phyloP scores from a whole-genome alignment of 441 rosid species.

The Gossypium trilobum region DNA sequence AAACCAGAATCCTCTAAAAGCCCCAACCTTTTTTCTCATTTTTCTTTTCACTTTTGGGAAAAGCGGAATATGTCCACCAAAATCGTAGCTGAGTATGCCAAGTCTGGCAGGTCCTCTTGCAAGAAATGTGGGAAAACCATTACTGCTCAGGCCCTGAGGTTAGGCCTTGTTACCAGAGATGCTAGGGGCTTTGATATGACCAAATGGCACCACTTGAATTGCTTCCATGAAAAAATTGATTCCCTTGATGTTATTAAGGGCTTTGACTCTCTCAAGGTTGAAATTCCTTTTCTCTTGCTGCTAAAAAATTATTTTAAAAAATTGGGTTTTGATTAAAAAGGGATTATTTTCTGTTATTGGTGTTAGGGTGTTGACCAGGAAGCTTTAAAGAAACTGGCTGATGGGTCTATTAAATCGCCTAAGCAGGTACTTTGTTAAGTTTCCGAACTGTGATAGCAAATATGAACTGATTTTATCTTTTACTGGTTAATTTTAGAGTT shows the following conservation, averaged over 20 bases:
- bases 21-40: not conserved
- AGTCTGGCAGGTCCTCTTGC: conserved; percentile 68
- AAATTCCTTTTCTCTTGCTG: not conserved
- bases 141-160: conserved; percentile 39
- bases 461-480: not conserved
- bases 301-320: not conserved
- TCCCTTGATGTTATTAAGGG: conserved; percentile 46
- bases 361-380: conserved; percentile 60
- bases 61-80: conserved; percentile 23
- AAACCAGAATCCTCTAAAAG: conserved; percentile 1
- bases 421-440: conserved; percentile 28
- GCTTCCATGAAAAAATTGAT: conserved; percentile 36
- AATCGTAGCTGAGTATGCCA: conserved; percentile 67
- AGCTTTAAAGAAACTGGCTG: conserved; percentile 49
- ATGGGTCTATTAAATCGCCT: conserved; percentile 19
- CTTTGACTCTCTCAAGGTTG: conserved; percentile 53
- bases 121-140: conserved; percentile 56
- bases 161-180: conserved; percentile 55
- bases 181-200: conserved; percentile 60
- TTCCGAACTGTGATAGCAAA: not conserved
- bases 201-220: conserved; percentile 66
- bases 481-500: not conserved
- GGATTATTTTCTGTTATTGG: conserved; percentile 9
- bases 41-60: not conserved
- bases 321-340: conserved; percentile 3